Evolutionary conservation across 2,329 filamentous ascomycete genomes (phyloP).

Genomic region (Fusarium temperatum): DNA sequence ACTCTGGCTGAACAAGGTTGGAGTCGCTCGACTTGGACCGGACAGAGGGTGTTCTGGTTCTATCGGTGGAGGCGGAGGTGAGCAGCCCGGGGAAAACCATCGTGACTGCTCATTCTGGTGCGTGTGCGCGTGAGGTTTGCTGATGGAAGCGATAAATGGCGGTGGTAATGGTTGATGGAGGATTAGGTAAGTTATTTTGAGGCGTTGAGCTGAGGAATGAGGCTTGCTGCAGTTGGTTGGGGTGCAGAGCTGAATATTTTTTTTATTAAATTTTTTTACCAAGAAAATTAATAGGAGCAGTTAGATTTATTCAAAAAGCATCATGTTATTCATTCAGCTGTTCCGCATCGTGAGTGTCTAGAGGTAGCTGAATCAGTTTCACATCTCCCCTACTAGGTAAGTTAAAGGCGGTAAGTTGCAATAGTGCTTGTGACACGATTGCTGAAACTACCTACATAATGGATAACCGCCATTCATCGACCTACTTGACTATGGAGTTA

Average conservation of each 20-base stretch:
- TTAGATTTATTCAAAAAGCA: neutral
- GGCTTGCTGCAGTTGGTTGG: neutral
- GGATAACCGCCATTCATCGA: neutral
- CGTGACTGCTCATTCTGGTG: slow-evolving; percentile 51
- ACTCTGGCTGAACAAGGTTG: slow-evolving; percentile 50
- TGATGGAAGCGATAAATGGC: slow-evolving; percentile 1
- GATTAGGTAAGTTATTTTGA: slow-evolving; percentile 28
- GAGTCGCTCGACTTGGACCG: slow-evolving; percentile 45
- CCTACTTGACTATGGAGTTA: neutral
- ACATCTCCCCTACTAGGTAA: no score
- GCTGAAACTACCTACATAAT: neutral
- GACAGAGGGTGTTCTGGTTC: slow-evolving; percentile 47
- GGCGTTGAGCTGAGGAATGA: slow-evolving; percentile 11
- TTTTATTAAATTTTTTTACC: neutral
- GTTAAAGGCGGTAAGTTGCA: neutral
- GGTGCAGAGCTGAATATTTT: neutral
- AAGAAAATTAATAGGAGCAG: neutral
- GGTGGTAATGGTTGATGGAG: slow-evolving; percentile 10
- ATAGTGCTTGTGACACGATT: neutral
- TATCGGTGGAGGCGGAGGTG: slow-evolving; percentile 53
- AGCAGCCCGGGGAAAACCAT: slow-evolving; percentile 63
- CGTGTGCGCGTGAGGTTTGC: neutral
- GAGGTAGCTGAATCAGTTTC: neutral
- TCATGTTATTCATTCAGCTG: neutral
- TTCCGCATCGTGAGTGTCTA: neutral